Evolutionary conservation across 2,329 filamentous ascomycete genomes (phyloP), one percentile per base, ranked within the genome.

Genomic region (Xylariaceae sp.): DNA sequence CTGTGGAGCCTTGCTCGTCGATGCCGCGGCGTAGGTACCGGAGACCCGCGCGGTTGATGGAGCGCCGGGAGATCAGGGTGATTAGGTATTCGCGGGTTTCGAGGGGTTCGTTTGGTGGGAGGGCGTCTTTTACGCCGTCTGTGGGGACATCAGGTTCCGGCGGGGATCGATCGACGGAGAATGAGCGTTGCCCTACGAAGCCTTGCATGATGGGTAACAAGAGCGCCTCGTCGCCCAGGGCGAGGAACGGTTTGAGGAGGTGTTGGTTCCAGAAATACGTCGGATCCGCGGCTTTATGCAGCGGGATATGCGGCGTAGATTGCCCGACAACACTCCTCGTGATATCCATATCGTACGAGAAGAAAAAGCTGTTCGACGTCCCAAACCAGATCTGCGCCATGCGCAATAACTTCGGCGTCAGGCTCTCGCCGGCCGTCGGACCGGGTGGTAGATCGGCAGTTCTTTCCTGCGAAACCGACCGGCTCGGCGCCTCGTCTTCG

Each of bases 301-400:
- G 77, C 4, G 92, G 87, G 3, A 83, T 66, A 51, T 81, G 80
- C 11, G 76, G 74, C 23, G 55, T 73, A 72, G 62, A 82, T 72
- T 57, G 65, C 57, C 71, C 78, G 2, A 75, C 74, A 57, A 85
- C 68, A 63, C 82, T 86, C 58, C 88, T 83, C 0, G 94, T 97
- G 54, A 99, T 83, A 71, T 99, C 92, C 71, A 93, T 83, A 65
- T 99, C 94, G 72, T 99, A 97, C 0, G 92, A 92, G 73, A 93
- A 99, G 77, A 88, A 97, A 73, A 97, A 97, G 72, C 90, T 97
- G 63, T 83, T 82, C 0, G 88, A 92, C 3, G 86, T 82, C 1
- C 89, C 87, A 70, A 97, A 93, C 61, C 96, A 84, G 57, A 97
- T 84, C 69, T 90, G 90, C 1, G 91, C 87, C 37, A 90, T 95